Evolutionary conservation across 352 stramenopile genomes (phyloP), one percentile per base, ranked within the genome.

Genomic region (Pythium volutum): DNA sequence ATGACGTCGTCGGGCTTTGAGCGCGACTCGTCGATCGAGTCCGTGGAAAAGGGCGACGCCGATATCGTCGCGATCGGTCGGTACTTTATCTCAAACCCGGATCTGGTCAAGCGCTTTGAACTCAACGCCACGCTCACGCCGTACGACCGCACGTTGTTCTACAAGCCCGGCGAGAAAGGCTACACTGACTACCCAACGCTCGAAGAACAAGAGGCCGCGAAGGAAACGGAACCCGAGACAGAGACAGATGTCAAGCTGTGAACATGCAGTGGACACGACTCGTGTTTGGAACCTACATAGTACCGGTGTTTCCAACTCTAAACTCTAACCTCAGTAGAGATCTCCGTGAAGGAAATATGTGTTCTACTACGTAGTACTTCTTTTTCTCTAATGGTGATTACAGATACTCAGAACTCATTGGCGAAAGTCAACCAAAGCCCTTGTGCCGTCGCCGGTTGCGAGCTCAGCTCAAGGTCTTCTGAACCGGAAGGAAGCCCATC

Each of bases 111-210:
- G 43, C 61, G 71, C 5, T 57, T 81, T 33, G 42, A 68, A 42
- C 31, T 73, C 39, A 52, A 62, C 29, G 33, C 33, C 33, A 38
- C 7, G 7, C 55, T 83, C 27, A 57, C 47, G 61, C 49, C n/a
- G 57, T 89, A 70, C 50, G 70, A 89, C 55, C 64, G 57, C 10
- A 51, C 68, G 41, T 80, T 69, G 50, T 83, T 78, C 65, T 88
- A 87, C 65, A 42, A 63, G 3, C 64, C 63, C 9, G 77, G 74
- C 16, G 70, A 67, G n/a, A 59, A 62, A 6, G 81, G 79, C 23
- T 91, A 88, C 69, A 77, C 59, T 7, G 75, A 83, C 69, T 78
- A 79, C 56, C 69, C 69, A 23, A 38, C 33, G 33, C 33, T 38
- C 33, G 33, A 38, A 12, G 33, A 38, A 38, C 33, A 38, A 38